Evolutionary conservation across 225 moss, liverwort and hornwort species (phyloP).

Genomic region (Pseudisothecium myosuroides): DNA sequence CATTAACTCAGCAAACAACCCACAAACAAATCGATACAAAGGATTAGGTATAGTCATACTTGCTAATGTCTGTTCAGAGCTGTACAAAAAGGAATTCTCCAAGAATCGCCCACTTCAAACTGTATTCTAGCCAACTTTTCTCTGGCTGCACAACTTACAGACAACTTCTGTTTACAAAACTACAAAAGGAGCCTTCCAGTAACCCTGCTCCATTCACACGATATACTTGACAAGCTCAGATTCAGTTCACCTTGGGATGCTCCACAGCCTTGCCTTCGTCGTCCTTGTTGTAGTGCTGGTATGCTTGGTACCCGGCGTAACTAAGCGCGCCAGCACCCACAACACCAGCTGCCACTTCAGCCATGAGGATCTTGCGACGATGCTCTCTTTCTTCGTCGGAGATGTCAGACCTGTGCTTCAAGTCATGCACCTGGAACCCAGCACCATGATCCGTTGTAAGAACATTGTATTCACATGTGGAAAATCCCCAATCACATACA

Average conservation of each 20-base stretch:
- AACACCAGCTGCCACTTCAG: conserved; percentile 34
- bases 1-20: no score
- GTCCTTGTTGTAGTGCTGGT: conserved; percentile 25
- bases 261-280: neutral
- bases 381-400: conserved; percentile 42
- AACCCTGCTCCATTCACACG: neutral
- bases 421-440: conserved; percentile 16
- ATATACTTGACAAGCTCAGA: neutral
- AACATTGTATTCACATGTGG: neutral
- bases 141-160: neutral
- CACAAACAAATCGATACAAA: neutral
- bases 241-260: neutral
- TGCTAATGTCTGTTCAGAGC: neutral
- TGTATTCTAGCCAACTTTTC: neutral
- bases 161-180: neutral
- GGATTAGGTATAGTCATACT: neutral
- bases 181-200: neutral
- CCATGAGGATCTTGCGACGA: conserved; percentile 24
- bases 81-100: neutral
- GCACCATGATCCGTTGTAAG: neutral
- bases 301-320: conserved; percentile 29
- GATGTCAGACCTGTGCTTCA: conserved; percentile 36
- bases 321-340: conserved; percentile 11
- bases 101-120: neutral
- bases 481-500: neutral